Conservation (phyloP, 2,329 filamentous ascomycete genomes). For the Sordariomycetes sp. region DNA sequence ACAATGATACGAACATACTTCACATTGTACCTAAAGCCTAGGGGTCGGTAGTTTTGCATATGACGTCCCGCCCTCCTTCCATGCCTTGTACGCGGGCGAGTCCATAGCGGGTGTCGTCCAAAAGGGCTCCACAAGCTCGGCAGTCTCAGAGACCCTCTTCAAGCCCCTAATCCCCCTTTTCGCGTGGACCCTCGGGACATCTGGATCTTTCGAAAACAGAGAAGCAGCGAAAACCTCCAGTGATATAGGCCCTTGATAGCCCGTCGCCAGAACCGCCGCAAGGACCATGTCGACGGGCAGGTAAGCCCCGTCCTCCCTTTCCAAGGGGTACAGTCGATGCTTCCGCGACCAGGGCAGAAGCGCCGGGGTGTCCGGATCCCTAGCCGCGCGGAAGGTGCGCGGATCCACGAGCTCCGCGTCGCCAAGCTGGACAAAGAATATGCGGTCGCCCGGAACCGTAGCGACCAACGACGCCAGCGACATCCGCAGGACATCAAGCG, state of each 20-base stretch:
- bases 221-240: neutral
- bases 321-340: neutral
- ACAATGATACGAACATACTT: too few relatives aligned
- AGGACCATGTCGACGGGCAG: neutral
- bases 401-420: conserved; percentile 5
- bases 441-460: conserved; percentile 4
- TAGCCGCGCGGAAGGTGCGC: neutral
- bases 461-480: conserved; percentile 4
- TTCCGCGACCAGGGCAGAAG: neutral
- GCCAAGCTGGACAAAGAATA: conserved; percentile 6
- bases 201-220: neutral
- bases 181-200: neutral
- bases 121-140: neutral
- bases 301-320: neutral
- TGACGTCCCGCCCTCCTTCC: neutral
- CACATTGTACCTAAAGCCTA: neutral
- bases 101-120: neutral
- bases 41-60: neutral
- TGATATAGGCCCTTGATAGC: neutral
- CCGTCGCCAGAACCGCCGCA: neutral
- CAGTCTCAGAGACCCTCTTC: neutral
- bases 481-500: conserved; percentile 1
- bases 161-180: neutral
- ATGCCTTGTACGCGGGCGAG: neutral
- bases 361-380: neutral